Evolutionary conservation across 2,329 filamentous ascomycete species (phyloP), one percentile per base, ranked within the genome.

Genomic region (Metarhizium album): DNA sequence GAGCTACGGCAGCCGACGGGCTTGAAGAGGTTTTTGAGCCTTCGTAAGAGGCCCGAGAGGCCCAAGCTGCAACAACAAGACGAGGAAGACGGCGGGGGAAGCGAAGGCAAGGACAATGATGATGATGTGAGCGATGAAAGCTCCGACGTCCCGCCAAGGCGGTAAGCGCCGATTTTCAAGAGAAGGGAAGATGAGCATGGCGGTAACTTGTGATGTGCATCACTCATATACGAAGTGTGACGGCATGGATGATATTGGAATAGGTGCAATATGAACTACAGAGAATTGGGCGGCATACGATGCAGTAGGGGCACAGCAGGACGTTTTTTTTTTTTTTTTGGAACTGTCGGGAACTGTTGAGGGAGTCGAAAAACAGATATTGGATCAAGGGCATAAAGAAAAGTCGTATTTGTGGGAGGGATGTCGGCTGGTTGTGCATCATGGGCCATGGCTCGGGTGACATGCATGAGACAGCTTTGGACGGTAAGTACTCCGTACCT

Each of bases 11-110:
- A 65, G 24, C 61, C 66, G 9, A 65, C 60, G 24, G 67, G 68
- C 0, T 67, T 77, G 50, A 74, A 72, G 64, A 67, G 70, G 52
- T 58, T 75, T 37, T 56, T 76, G 22, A 76, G 73, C 57, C 62
- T 75, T 53, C 66, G 65, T 53, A 70, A 65, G 58, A 71, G 70
- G 57, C 51, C 60, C 0, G 55, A 56, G 51, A 59, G 57, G 53
- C 47, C 47, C 3, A 52, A 47, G 24, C 27, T 52, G 48, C 47
- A 38, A 20, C 52, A 54, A 13, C 38, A 49, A 27, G 52, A 58
- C 9, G 31, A 48, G 3, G 59, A 60, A 20, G 57, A 60, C 22
- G 56, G 62, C 5, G 60, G 61, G 20, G 48, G 54, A 49, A 60
- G 55, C 31, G 57, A 60, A 24, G 57, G 55, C 7, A 55, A 60